Percentiles rank a stretch among this genome's conserved stretches.
Evolutionary conservation across 768 basidiomycete species (phyloP).

Genomic region (Suillus lakei): DNA sequence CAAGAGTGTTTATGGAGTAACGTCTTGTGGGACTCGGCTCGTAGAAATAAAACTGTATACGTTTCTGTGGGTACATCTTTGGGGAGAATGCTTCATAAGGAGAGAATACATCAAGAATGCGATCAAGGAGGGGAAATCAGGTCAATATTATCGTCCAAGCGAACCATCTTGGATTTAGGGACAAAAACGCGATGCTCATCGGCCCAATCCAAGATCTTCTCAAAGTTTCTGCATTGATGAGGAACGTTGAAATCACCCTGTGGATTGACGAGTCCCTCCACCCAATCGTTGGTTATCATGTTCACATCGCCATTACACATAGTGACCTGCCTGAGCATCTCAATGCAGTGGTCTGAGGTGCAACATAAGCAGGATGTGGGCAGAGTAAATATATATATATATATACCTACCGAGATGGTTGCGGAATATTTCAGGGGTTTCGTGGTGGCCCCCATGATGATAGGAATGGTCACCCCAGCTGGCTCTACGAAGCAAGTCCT

Average conservation of each 20-base stretch:
- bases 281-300: constrained; percentile 17
- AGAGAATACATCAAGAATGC: neutral
- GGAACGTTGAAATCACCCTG: neutral
- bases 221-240: constrained; percentile 5
- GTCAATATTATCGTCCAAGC: neutral
- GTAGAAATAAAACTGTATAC: too few relatives aligned
- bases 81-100: too few relatives aligned
- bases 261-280: neutral
- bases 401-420: constrained; percentile 9
- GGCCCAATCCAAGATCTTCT: neutral
- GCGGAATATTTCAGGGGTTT: neutral
- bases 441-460: neutral
- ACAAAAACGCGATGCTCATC: neutral
- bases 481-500: constrained; percentile 17
- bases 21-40: too few relatives aligned
- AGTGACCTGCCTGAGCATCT: constrained; percentile 11
- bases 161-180: neutral
- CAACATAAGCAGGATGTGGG: neutral
- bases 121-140: neutral
- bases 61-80: too few relatives aligned
- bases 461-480: constrained; percentile 9
- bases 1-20: too few relatives aligned
- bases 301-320: constrained; percentile 17
- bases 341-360: constrained; percentile 15
- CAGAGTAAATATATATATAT: neutral